Conservation (phyloP, 2,329 filamentous ascomycete genomes). For the Leptoxyphium fumago region DNA sequence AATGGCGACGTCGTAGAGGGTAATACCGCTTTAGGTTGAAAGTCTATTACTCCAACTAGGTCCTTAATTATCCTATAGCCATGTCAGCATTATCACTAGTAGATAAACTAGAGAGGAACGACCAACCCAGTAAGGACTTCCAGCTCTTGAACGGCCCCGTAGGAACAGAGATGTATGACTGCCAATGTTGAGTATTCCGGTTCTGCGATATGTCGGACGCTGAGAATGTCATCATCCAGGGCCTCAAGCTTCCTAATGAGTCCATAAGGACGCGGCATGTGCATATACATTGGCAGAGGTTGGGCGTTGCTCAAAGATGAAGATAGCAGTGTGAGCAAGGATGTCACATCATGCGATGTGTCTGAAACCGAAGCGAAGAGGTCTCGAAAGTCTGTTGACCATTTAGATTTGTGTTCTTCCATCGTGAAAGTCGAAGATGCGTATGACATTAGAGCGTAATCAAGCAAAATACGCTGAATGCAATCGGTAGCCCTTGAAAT, state of each 20-base stretch:
- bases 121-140: conserved; percentile 37
- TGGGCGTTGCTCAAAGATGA: conserved; percentile 50
- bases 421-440: conserved; percentile 39
- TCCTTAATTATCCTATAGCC: conserved; percentile 35
- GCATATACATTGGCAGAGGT: conserved; percentile 56
- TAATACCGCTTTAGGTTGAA: conserved; percentile 18
- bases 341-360: conserved; percentile 53
- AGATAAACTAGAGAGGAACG: conserved; percentile 42
- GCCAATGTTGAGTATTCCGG: conserved; percentile 61
- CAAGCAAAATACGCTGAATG: conserved; percentile 48
- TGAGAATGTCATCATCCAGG: conserved; percentile 46
- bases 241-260: conserved; percentile 42
- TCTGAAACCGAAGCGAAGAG: conserved; percentile 42
- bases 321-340: conserved; percentile 52
- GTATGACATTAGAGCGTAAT: conserved; percentile 51
- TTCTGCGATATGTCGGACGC: conserved; percentile 49
- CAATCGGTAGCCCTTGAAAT: conserved; percentile 34
- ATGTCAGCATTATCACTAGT: conserved; percentile 37
- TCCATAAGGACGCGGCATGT: conserved; percentile 44
- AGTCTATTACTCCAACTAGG: conserved; percentile 58
- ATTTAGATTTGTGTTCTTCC: conserved; percentile 25
- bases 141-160: conserved; percentile 53
- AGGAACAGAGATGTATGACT: conserved; percentile 55
- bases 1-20: neutral
- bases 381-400: conserved; percentile 47